phyloP scores from a whole-genome alignment of 345 rosid genomes.

The Eucalyptus brandiana region DNA sequence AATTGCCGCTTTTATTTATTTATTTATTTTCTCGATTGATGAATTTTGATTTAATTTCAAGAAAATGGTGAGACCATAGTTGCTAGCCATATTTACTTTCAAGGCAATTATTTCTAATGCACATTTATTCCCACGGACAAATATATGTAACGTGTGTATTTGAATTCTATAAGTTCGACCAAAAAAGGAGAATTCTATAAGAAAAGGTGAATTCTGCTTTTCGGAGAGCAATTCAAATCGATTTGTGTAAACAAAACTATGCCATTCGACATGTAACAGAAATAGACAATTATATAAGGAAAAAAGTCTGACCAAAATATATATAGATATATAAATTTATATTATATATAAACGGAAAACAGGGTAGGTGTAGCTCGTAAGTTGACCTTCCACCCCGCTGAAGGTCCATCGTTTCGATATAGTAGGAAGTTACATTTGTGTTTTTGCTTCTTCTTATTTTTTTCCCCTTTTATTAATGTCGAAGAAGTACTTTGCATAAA shows the following conservation, averaged over 20 bases:
- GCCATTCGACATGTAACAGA: background rate
- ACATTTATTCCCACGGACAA: background rate
- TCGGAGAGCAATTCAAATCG: background rate
- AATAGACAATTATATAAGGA: background rate
- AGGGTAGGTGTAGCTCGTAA: background rate
- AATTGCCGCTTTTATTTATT: background rate
- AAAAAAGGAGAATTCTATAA: too few relatives aligned
- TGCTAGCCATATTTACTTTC: background rate
- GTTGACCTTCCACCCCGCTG: background rate
- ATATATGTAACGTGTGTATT: background rate
- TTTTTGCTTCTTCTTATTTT: background rate
- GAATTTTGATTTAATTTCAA: background rate
- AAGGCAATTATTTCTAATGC: background rate
- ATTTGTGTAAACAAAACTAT: background rate
- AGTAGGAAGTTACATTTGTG: background rate
- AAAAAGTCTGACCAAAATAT: background rate
- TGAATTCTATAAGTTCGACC: background rate
- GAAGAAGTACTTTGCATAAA: background rate
- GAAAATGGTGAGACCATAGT: background rate
- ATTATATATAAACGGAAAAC: background rate
- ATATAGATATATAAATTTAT: too few relatives aligned
- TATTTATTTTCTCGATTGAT: background rate
- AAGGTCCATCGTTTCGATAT: background rate
- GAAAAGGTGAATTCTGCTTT: background rate
- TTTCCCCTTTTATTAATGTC: background rate